These are phyloP conservation scores for Ceratocystis papillata DNA, from an alignment of 2,329 filamentous ascomycete genomes.

Conservation along the genomic window DNA sequence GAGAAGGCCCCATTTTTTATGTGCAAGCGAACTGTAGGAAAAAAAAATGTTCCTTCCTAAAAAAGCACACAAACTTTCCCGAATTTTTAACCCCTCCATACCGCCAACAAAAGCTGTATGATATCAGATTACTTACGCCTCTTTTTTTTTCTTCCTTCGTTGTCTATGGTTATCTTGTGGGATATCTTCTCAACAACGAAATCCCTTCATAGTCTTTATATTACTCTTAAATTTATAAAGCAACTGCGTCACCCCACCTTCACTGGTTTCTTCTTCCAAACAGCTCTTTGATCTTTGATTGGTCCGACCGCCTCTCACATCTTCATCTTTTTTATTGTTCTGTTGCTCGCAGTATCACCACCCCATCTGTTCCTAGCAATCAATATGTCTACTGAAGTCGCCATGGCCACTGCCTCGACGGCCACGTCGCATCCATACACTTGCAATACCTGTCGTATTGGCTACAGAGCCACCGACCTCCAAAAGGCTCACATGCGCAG, in stretches of 20 bases:
- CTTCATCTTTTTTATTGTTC: neutral
- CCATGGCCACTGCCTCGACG: slow-evolving; percentile 27
- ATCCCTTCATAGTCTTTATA: neutral
- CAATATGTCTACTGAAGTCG: slow-evolving; percentile 20
- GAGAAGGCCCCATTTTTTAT: neutral
- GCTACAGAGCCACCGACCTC: slow-evolving; percentile 84
- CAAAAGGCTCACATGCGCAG: slow-evolving; percentile 95
- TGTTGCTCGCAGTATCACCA: neutral
- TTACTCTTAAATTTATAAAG: neutral
- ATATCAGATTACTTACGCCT: slow-evolving; percentile 16
- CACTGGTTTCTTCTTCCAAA: neutral
- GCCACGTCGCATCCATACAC: slow-evolving; percentile 72
- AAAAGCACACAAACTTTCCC: slow-evolving; percentile 21
- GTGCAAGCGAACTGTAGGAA: slow-evolving; percentile 5
- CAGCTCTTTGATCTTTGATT: slow-evolving; percentile 11
- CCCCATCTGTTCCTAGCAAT: neutral
- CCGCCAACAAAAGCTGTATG: neutral
- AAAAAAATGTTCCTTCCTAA: slow-evolving; percentile 14
- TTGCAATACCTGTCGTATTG: slow-evolving; percentile 96
- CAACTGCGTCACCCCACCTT: neutral
- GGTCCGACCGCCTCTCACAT: neutral
- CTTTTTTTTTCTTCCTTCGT: neutral
- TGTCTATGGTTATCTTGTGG: no score
- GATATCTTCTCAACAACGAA: no score
- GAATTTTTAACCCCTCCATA: slow-evolving; percentile 24